Evolutionary conservation across 1,139 yeast species (phyloP).

Genomic region (Lodderomyces beijingensis): DNA sequence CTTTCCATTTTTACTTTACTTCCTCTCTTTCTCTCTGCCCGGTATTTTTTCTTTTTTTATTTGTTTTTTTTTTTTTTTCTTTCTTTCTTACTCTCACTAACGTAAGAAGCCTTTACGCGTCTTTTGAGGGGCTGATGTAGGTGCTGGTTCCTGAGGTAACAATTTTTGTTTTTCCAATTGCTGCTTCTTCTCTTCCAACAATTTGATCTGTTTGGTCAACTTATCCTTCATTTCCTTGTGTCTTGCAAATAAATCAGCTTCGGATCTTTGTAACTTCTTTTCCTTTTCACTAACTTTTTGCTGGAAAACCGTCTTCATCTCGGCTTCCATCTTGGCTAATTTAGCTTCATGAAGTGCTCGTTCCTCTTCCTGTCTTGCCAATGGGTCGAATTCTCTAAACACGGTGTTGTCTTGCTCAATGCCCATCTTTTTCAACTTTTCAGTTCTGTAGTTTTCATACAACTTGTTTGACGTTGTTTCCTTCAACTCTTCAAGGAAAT

Average conservation of each 20-base stretch:
- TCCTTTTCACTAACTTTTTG: slow-evolving; percentile 97
- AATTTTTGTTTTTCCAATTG: slow-evolving; percentile 71
- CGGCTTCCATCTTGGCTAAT: slow-evolving; percentile 89
- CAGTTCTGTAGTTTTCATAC: slow-evolving; percentile 87
- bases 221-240: slow-evolving; percentile 98
- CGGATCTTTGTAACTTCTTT: slow-evolving; percentile 93
- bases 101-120: slow-evolving; percentile 55
- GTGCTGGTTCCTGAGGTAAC: slow-evolving; percentile 52
- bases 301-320: slow-evolving; percentile 96
- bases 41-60: not conserved
- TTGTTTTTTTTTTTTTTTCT: not conserved
- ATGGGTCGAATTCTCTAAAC: slow-evolving; percentile 92
- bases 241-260: slow-evolving; percentile 91
- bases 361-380: slow-evolving; percentile 90
- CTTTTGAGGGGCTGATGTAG: slow-evolving; percentile 44
- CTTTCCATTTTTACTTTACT: not conserved
- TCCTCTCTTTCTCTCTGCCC: not conserved
- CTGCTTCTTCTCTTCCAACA: slow-evolving; percentile 85
- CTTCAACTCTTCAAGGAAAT: slow-evolving; percentile 89
- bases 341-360: slow-evolving; percentile 90
- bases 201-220: slow-evolving; percentile 78
- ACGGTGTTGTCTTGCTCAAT: slow-evolving; percentile 90
- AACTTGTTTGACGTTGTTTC: slow-evolving; percentile 74
- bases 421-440: slow-evolving; percentile 76
- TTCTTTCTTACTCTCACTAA: slow-evolving; percentile 13